These are phyloP conservation scores for Talaromyces sp. DNA, from an alignment of 2,329 filamentous ascomycete genomes.

Conservation along the genomic window DNA sequence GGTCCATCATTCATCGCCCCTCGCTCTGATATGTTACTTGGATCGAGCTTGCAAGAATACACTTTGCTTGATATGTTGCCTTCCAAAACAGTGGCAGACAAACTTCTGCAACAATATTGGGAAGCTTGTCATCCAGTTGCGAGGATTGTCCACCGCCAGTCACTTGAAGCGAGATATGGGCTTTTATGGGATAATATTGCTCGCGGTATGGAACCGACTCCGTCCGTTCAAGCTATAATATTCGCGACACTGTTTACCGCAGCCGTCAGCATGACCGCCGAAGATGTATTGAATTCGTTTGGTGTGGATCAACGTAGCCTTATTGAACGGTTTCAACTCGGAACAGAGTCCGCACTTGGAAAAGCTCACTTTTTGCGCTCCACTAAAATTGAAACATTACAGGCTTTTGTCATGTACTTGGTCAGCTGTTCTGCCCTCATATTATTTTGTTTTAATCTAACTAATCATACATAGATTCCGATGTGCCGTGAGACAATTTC, in stretches of 20 bases:
- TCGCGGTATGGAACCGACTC: constrained; percentile 58
- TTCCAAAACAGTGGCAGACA: constrained; percentile 55
- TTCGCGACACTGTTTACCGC: constrained; percentile 69
- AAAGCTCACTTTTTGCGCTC: constrained; percentile 70
- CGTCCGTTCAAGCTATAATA: constrained; percentile 64
- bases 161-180: constrained; percentile 63
- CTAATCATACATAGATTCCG: constrained; percentile 52
- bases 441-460: not conserved
- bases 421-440: constrained; percentile 39
- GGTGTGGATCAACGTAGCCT: constrained; percentile 56
- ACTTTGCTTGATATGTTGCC: constrained; percentile 62
- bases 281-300: constrained; percentile 52
- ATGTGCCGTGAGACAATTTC: constrained; percentile 70
- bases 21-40: constrained; percentile 65
- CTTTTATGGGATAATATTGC: constrained; percentile 63
- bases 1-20: constrained; percentile 66
- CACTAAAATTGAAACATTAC: constrained; percentile 69
- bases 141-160: constrained; percentile 64
- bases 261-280: constrained; percentile 62
- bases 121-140: constrained; percentile 65
- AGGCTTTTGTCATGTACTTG: constrained; percentile 74
- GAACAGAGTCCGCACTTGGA: constrained; percentile 63
- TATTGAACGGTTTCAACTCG: constrained; percentile 62
- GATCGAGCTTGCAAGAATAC: constrained; percentile 48
- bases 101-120: constrained; percentile 65